A percentile compares a stretch with the other conserved stretches of the same genome.
Evolutionary conservation across 202 grass and related monocot species (phyloP).

Genomic region (Thinopyrum obtusiflorum): DNA sequence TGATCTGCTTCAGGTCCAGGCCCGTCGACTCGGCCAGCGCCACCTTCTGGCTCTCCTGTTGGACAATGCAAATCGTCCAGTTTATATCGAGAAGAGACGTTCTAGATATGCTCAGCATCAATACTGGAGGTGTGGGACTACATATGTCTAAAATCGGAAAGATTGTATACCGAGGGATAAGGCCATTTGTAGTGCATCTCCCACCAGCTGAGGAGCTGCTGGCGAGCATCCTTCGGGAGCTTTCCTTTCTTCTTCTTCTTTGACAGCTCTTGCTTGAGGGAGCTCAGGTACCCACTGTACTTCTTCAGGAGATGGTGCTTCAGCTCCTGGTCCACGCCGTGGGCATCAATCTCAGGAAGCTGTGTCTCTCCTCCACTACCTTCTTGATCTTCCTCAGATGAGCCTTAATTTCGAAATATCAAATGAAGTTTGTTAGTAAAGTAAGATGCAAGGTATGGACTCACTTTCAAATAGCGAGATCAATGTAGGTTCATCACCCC

Average conservation of each 20-base stretch:
- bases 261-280: slow-evolving; percentile 92
- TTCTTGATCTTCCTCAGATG: slow-evolving; percentile 93
- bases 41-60: slow-evolving; percentile 91
- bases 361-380: slow-evolving; percentile 85
- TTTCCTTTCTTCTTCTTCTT: slow-evolving; percentile 99
- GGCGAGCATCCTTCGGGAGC: slow-evolving; percentile 91
- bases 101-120: neutral
- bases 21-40: slow-evolving; percentile 74
- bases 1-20: slow-evolving; percentile 98
- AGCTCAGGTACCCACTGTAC: slow-evolving; percentile 97
- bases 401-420: slow-evolving; percentile 47
- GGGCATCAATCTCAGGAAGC: slow-evolving; percentile 78
- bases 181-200: slow-evolving; percentile 98
- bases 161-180: slow-evolving; percentile 67
- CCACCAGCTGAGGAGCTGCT: slow-evolving; percentile 95
- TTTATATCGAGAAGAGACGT: neutral
- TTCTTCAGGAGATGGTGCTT: slow-evolving; percentile 97
- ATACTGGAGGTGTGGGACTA: neutral
- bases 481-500: neutral
- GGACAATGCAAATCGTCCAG: neutral
- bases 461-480: neutral
- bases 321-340: slow-evolving; percentile 84
- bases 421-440: slow-evolving; percentile 20
- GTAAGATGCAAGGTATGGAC: neutral
- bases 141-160: neutral